These are phyloP conservation scores for Exophiala bonariae DNA, from an alignment of 2,329 filamentous ascomycete genomes.

Conservation along the genomic window DNA sequence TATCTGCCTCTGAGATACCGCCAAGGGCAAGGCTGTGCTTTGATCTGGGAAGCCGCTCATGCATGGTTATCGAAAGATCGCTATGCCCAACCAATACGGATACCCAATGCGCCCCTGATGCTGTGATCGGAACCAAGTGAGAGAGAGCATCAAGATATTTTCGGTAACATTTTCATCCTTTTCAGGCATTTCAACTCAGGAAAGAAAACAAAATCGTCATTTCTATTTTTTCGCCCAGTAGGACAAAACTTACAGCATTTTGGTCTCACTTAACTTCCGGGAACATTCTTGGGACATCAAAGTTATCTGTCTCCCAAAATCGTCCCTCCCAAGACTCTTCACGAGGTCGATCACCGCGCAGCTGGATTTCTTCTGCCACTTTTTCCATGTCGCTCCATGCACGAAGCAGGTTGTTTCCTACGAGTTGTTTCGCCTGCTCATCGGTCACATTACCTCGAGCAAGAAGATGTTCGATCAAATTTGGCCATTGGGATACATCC, in stretches of 20 bases:
- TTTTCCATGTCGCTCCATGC: slow-evolving; percentile 27
- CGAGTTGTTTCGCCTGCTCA: slow-evolving; percentile 8
- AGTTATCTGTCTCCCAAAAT: slow-evolving; percentile 5
- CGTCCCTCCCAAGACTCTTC: slow-evolving; percentile 18
- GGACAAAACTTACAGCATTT: no score
- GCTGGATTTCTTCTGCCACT: slow-evolving; percentile 21
- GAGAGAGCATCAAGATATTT: no score
- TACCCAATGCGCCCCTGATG: no score
- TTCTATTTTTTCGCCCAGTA: no score
- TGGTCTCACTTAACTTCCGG: not conserved
- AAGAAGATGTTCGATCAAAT: slow-evolving; percentile 21
- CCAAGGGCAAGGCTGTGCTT: slow-evolving; percentile 6
- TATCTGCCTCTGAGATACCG: slow-evolving; percentile 11
- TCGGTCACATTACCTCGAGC: slow-evolving; percentile 14
- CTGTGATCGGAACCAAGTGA: no score
- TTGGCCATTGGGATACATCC: slow-evolving; percentile 24
- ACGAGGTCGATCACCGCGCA: slow-evolving; percentile 23
- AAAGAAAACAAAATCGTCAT: no score
- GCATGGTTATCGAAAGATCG: not conserved
- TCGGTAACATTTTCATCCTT: no score
- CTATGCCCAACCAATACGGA: not conserved
- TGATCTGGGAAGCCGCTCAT: slow-evolving; percentile 4
- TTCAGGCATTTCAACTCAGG: no score
- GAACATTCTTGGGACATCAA: slow-evolving; percentile 3
- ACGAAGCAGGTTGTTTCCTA: slow-evolving; percentile 17